Evolutionary conservation across 2,329 filamentous ascomycete species (phyloP), one percentile per base, ranked within the genome.

Genomic region (Davidsoniella neocaledoniae): DNA sequence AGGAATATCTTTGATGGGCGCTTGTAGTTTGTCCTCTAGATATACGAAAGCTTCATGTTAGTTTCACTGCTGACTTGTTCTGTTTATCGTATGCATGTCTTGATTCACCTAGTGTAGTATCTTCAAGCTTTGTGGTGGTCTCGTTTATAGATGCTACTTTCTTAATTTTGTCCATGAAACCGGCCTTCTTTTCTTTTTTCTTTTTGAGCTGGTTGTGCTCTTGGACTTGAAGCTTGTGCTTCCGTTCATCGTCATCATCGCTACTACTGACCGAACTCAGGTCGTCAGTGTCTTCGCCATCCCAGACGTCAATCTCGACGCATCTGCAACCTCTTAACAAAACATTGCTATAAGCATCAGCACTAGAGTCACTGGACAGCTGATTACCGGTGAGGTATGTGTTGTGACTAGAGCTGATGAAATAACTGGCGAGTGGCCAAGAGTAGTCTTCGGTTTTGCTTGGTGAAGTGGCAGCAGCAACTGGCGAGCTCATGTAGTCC

Each of bases 301-400:
- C 86, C 88, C 88, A 95, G 58, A 91, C 93, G 60, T 95, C 88
- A 53, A 95, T 85, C 66, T 95, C 88, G 53, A 95, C 81, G 64
- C 88, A 95, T 16, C 88, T 81, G 58, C 88, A 94, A 2, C 86
- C 87, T 47, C 85, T 79, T 57, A 86, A 75, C 51, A 95, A 69
- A 8, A 88, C 86, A 46, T 81, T 81, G 56, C 86, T 86, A 68
- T 95, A 95, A 2, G 85, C 83, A 56, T 87, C 83, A 0, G 86
- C 86, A 61, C 87, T 93, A 48, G 86, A 91, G 54, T 83, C 78
- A 57, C 86, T 90, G 53, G 77, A 86, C 12, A 94, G 77, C 67
- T 95, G 88, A 60, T 90, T 84, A 21, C 88, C 88, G 1, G 87
- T 77, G 19, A 95, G 75, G 58, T 95, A 95, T 0, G 88, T 95